Evolutionary conservation across 768 basidiomycete genomes (phyloP).

Genomic region (Infundibulicybe gibba): DNA sequence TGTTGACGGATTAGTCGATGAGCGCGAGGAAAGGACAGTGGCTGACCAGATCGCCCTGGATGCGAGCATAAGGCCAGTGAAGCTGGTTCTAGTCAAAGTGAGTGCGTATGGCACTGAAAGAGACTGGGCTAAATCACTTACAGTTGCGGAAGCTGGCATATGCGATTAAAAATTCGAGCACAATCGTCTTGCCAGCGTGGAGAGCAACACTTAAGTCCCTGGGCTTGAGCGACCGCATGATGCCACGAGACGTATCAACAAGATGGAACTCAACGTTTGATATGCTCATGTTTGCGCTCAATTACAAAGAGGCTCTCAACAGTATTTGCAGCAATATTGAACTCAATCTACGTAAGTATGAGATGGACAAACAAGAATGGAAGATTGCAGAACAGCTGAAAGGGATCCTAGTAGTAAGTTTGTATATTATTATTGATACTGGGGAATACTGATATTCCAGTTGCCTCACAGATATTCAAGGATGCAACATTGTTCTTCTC

Average conservation of each 20-base stretch:
- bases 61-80: conserved; percentile 15
- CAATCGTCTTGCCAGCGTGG: conserved; percentile 15
- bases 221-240: conserved; percentile 12
- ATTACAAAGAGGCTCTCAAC: conserved; percentile 21
- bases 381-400: conserved; percentile 22
- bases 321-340: conserved; percentile 15
- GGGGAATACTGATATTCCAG: background rate
- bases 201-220: conserved; percentile 6
- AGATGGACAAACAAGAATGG: conserved; percentile 27
- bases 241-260: conserved; percentile 34
- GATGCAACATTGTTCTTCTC: conserved; percentile 4
- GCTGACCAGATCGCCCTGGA: conserved; percentile 13
- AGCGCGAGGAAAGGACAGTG: conserved; percentile 5
- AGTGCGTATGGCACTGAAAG: conserved; percentile 7
- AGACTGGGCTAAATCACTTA: background rate
- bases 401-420: conserved; percentile 23
- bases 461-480: conserved; percentile 2
- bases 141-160: conserved; percentile 17
- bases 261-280: conserved; percentile 34
- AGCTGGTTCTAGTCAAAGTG: conserved; percentile 28
- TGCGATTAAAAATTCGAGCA: conserved; percentile 20
- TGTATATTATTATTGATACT: background rate
- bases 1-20: conserved; percentile 19
- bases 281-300: conserved; percentile 28
- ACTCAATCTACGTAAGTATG: conserved; percentile 18